phyloP scores from a whole-genome alignment of 768 basidiomycete species.

The Tephrocybe rancida region DNA sequence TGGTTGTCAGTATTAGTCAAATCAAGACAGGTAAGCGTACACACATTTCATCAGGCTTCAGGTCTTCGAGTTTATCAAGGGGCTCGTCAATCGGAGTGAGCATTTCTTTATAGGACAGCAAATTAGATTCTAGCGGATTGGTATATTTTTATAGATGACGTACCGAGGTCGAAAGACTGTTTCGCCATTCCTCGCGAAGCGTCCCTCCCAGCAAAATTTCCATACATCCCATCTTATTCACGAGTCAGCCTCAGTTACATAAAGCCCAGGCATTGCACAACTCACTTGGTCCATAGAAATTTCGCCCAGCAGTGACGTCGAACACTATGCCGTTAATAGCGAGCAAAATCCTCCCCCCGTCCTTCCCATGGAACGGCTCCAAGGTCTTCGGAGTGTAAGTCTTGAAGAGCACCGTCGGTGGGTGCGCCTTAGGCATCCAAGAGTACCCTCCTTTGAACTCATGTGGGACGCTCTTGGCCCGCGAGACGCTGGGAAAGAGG shows the following conservation, averaged over 20 bases:
- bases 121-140: background rate
- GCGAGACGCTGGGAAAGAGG: conserved; percentile 65
- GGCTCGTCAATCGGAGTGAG: conserved; percentile 86
- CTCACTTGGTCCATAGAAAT: conserved; percentile 95
- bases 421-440: conserved; percentile 87
- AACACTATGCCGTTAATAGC: conserved; percentile 88
- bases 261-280: conserved; percentile 6
- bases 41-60: conserved; percentile 82
- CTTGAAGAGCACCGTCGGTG: conserved; percentile 75
- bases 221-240: conserved; percentile 86
- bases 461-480: conserved; percentile 51
- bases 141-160: conserved; percentile 24
- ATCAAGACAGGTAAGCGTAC: conserved; percentile 28
- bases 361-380: conserved; percentile 61
- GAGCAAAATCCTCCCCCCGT: conserved; percentile 76
- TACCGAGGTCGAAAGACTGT: conserved; percentile 93
- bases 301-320: conserved; percentile 87
- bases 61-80: conserved; percentile 80
- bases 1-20: conserved; percentile 5
- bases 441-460: conserved; percentile 87
- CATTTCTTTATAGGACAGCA: conserved; percentile 62
- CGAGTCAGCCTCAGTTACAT: background rate
- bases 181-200: conserved; percentile 97
- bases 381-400: conserved; percentile 82
- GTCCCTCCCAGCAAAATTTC: conserved; percentile 96